phyloP scores from a whole-genome alignment of 805 yeast species.

The Sugiyamaella qingdaonensis region DNA sequence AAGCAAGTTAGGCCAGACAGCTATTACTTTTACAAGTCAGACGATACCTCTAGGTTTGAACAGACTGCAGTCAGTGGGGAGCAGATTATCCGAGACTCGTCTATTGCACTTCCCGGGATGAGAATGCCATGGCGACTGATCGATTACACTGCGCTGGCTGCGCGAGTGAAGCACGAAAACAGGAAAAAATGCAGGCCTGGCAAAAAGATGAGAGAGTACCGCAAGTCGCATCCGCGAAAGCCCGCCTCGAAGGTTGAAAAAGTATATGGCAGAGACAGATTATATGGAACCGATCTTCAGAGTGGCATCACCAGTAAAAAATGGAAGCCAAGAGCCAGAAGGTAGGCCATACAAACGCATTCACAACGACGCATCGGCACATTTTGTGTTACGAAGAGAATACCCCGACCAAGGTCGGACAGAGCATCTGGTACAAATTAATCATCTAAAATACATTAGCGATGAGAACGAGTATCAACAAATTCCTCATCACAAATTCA shows the following conservation, averaged over 20 bases:
- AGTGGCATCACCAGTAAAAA: too few species aligned
- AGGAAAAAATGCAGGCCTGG: slow-evolving; percentile 21
- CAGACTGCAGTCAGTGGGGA: slow-evolving; percentile 21
- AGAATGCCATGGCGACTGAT: slow-evolving; percentile 22
- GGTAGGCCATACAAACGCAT: too few species aligned
- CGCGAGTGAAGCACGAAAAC: slow-evolving; percentile 15
- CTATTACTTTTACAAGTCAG: slow-evolving; percentile 19
- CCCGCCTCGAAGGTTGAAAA: neutral
- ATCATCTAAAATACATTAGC: too few species aligned
- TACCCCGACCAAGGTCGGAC: neutral
- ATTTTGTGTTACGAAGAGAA: too few species aligned
- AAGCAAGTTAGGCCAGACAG: slow-evolving; percentile 18
- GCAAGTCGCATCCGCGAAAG: slow-evolving; percentile 10
- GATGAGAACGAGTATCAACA: too few species aligned
- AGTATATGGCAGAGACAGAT: slow-evolving; percentile 11
- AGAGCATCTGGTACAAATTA: neutral
- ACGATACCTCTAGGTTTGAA: slow-evolving; percentile 6
- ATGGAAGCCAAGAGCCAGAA: neutral
- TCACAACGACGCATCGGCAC: too few species aligned
- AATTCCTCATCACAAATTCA: too few species aligned
- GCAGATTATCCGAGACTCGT: slow-evolving; percentile 11
- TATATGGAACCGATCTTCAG: slow-evolving; percentile 11
- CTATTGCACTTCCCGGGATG: slow-evolving; percentile 19
- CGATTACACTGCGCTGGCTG: slow-evolving; percentile 17
- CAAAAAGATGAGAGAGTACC: slow-evolving; percentile 20